phyloP scores from a whole-genome alignment of 768 basidiomycete species.

The Russula ochroleuca region DNA sequence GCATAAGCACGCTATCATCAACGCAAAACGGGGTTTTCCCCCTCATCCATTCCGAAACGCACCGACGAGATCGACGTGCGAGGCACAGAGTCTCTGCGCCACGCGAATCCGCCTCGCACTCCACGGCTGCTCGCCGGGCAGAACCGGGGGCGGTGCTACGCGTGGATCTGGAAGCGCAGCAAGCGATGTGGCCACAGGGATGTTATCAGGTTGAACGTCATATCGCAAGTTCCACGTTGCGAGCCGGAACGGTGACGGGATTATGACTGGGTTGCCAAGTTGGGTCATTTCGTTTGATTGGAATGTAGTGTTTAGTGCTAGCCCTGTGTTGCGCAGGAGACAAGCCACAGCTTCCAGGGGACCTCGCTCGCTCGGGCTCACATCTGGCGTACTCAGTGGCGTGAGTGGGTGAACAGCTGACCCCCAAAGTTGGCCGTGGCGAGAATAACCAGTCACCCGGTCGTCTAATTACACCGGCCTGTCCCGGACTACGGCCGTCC shows the following conservation, averaged over 20 bases:
- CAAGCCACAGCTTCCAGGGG: neutral
- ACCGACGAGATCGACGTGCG: conserved; percentile 42
- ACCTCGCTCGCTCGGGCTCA: neutral
- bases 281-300: neutral
- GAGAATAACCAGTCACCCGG: neutral
- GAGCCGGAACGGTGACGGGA: conserved; percentile 26
- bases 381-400: conserved; percentile 13
- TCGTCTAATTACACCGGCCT: neutral
- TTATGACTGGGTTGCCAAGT: neutral
- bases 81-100: conserved; percentile 43
- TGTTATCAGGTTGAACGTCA: conserved; percentile 49
- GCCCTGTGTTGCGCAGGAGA: neutral
- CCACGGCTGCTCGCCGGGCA: conserved; percentile 49
- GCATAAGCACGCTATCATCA: neutral
- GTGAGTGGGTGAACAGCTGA: conserved; percentile 10
- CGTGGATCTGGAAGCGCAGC: conserved; percentile 41
- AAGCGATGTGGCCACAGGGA: conserved; percentile 46
- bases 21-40: neutral
- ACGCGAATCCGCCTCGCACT: conserved; percentile 47
- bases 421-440: neutral
- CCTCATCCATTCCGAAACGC: conserved; percentile 8
- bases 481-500: conserved; percentile 12
- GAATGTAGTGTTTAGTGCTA: too few species aligned
- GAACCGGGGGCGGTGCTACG: conserved; percentile 36
- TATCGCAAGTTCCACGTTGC: conserved; percentile 53